phyloP scores from a whole-genome alignment of 148 eudicot species.

The Polygonum maritimum region DNA sequence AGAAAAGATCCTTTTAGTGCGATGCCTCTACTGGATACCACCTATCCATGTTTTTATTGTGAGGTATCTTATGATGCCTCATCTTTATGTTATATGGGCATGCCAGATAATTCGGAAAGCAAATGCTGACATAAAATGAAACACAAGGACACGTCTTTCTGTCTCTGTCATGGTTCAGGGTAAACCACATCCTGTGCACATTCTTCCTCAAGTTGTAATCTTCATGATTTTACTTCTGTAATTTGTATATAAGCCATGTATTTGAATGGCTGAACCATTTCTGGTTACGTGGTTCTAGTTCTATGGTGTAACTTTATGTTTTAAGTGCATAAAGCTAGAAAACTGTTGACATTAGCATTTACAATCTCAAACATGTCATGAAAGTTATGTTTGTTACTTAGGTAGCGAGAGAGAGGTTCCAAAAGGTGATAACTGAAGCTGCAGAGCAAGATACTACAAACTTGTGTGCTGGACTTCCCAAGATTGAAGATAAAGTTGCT shows the following conservation, averaged over 20 bases:
- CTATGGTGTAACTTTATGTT: background rate
- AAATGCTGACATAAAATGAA: background rate
- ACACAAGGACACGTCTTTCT: background rate
- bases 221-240: background rate
- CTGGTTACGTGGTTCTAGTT: background rate
- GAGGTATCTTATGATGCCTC: background rate
- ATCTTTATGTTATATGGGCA: background rate
- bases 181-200: background rate
- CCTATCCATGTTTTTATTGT: background rate
- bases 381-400: conserved; percentile 33
- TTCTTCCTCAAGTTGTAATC: background rate
- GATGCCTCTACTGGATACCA: background rate
- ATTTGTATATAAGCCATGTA: background rate
- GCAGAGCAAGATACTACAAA: conserved; percentile 42
- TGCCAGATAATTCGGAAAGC: background rate
- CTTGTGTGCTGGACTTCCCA: conserved; percentile 36
- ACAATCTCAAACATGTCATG: conserved; percentile 16
- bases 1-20: background rate
- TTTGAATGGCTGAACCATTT: background rate
- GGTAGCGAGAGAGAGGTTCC: conserved; percentile 65
- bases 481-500: conserved; percentile 36
- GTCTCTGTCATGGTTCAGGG: background rate
- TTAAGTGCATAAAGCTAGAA: background rate
- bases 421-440: conserved; percentile 69
- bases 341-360: background rate